Conservation (phyloP, 1,139 yeast genomes). For the Meyerozyma elateridarum region DNA sequence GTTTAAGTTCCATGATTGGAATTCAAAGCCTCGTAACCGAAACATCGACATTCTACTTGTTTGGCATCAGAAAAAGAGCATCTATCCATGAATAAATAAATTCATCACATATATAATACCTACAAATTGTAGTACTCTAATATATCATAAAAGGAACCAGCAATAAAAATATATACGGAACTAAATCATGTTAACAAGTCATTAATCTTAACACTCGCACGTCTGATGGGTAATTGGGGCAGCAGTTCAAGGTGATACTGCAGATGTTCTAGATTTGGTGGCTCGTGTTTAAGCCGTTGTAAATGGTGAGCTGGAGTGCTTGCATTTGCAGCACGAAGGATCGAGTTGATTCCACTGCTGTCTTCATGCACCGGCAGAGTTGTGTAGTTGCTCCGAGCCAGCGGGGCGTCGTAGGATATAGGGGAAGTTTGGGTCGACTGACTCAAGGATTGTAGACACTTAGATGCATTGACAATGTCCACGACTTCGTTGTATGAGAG, state of each 20-base stretch:
- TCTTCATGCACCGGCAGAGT: background rate
- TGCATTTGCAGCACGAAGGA: conserved; percentile 26
- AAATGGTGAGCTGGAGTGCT: conserved; percentile 8
- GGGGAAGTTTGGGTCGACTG: conserved; percentile 7
- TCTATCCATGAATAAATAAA: background rate
- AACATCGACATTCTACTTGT: background rate
- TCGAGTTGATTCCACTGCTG: conserved; percentile 23
- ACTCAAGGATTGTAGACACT: conserved; percentile 33
- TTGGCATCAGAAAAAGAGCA: background rate
- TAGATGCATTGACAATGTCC: conserved; percentile 38
- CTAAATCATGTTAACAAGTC: conserved; percentile 19
- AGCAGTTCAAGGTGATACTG: background rate
- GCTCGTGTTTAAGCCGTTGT: conserved; percentile 7
- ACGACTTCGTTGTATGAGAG: conserved; percentile 18
- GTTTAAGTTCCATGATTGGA: conserved; percentile 7
- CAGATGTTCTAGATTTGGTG: background rate
- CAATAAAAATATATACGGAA: too few species aligned
- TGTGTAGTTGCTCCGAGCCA: conserved; percentile 1
- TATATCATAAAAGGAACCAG: too few species aligned
- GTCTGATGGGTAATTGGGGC: conserved; percentile 5
- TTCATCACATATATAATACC: background rate
- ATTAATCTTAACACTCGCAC: conserved; percentile 25
- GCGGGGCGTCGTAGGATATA: conserved; percentile 1
- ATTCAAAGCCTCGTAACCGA: background rate
- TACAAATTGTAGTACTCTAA: background rate